Base-by-base conservation (phyloP, 176 grass and related monocot species). In the Elaeis guineensis region DNA sequence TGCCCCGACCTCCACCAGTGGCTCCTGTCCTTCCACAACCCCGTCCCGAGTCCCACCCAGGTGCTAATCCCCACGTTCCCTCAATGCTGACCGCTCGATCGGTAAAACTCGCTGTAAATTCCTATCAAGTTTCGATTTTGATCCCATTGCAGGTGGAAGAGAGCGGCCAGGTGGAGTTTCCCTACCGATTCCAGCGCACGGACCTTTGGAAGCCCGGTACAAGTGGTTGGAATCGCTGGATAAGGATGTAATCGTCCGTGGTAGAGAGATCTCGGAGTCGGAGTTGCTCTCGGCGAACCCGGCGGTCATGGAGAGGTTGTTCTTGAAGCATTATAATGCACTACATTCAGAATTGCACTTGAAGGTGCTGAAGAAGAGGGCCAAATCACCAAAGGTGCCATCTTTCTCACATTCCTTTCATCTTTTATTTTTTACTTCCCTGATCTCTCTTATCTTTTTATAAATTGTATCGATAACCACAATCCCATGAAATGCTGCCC, bases 301-400 rank as follows among this genome's bases (percentile, higher is more conserved):
- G 1, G 73, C 75, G 19, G 75, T 88, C 67, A 74, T 85, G 51
- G 75, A 85, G 29, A 81, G 62, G 69, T 60, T 97, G 73, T 74
- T 90, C 22, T 78, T 87, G 72, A 97, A 91, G 80, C 92, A 91
- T 70, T 97, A 78, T 91, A 76, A 87, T 89, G 62, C 92, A 97
- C 69, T 97, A 91, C 73, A 91, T 80, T 52, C 92, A 97, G 75
- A 82, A 75, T 82, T 97, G 87, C 92, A 91, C 54, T 78, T 91
- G 78, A 97, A 91, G 44, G 60, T 97, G 80, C 69, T 97, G 65
- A 97, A 97, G 74, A 97, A 91, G 70, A 87, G 61, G 75, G 92
- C 84, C 11, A 97, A 91, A 67, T 32, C 91, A 64, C 87, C 92
- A 69, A 97, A 91, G 81, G 92, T 97, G 59, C 70, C 56, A 35